Evolutionary conservation across 495 filamentous ascomycete genomes (phyloP).

Genomic region (Daldinia loculata): DNA sequence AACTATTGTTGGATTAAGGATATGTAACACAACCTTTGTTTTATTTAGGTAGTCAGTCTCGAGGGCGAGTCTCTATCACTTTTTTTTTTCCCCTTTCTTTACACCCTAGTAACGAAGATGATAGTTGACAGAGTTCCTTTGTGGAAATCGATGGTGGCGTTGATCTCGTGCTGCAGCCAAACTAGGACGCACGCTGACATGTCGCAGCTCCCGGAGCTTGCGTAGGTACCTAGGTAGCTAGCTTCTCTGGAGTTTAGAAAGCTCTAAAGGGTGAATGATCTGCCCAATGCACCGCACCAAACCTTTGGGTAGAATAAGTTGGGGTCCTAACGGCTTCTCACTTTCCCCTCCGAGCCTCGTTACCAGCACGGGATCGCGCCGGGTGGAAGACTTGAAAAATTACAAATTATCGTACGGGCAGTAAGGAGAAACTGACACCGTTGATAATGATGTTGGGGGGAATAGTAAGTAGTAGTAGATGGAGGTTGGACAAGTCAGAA

Average conservation of each 20-base stretch:
- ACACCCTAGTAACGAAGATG: constrained; percentile 2
- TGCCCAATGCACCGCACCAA: constrained; percentile 13
- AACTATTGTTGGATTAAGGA: neutral
- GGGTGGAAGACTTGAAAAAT: neutral
- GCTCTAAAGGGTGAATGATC: constrained; percentile 31
- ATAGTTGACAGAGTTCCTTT: constrained; percentile 19
- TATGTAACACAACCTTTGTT: constrained; percentile 17
- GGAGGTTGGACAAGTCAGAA: neutral
- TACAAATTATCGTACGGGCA: constrained; percentile 11
- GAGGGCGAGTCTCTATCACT: constrained; percentile 1
- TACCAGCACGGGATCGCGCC: constrained; percentile 23
- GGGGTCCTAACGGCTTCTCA: constrained; percentile 1
- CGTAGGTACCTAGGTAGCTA: too few species aligned
- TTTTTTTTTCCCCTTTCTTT: neutral
- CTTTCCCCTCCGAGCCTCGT: constrained; percentile 14
- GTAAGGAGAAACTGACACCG: neutral
- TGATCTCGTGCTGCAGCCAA: constrained; percentile 37
- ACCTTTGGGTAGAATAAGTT: neutral
- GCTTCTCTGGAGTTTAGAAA: constrained; percentile 17
- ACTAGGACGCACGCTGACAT: constrained; percentile 37
- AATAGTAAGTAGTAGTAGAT: neutral
- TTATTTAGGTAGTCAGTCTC: constrained; percentile 7
- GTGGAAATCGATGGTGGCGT: constrained; percentile 25
- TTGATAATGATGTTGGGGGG: constrained; percentile 16
- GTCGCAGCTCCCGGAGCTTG: constrained; percentile 37